These are phyloP conservation scores for Rosa multiflora DNA, from an alignment of 306 rosid genomes.

Conservation along the genomic window DNA sequence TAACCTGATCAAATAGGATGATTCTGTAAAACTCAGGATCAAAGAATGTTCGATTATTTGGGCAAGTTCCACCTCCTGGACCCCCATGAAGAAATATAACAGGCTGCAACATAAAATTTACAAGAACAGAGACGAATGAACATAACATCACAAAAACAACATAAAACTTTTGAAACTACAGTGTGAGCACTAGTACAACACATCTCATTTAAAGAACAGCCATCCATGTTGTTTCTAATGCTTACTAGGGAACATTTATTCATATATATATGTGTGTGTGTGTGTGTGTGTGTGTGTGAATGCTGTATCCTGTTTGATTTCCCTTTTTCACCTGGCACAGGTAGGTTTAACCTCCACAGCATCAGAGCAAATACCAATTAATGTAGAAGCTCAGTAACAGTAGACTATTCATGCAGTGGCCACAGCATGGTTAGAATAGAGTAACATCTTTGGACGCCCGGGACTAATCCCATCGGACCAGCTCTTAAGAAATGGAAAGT, in stretches of 20 bases:
- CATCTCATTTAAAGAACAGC: not conserved
- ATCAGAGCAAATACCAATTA: not conserved
- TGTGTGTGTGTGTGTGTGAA: no score
- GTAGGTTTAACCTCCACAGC: not conserved
- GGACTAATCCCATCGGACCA: not conserved
- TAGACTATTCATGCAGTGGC: not conserved
- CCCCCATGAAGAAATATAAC: slow-evolving; percentile 93
- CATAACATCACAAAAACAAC: not conserved
- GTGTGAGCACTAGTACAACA: not conserved
- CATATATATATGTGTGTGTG: no score
- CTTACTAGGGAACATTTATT: not conserved
- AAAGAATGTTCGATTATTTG: slow-evolving; percentile 70
- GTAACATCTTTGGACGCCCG: not conserved
- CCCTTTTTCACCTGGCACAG: not conserved
- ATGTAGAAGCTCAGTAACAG: not conserved
- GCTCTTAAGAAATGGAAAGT: not conserved
- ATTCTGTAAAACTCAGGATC: slow-evolving; percentile 84
- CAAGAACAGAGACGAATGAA: slow-evolving; percentile 11
- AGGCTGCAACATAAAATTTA: slow-evolving; percentile 57
- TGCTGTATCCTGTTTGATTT: not conserved
- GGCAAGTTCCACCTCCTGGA: slow-evolving; percentile 96
- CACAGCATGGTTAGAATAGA: not conserved
- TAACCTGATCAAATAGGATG: slow-evolving; percentile 89
- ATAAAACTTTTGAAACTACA: not conserved
- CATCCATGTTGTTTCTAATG: not conserved